phyloP scores from a whole-genome alignment of 257 asterid species.

The Primulina eburnea region DNA sequence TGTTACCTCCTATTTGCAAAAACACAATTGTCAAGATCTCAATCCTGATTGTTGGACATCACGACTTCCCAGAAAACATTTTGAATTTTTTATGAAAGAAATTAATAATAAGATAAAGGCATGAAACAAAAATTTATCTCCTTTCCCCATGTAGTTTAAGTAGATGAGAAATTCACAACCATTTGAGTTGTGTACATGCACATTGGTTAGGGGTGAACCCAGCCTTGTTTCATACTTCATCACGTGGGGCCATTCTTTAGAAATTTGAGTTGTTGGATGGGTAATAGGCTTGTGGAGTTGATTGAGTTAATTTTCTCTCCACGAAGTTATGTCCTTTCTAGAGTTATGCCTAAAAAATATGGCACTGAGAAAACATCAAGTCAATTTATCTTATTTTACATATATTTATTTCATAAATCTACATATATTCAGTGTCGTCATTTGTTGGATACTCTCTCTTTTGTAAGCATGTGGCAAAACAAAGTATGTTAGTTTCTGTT shows the following conservation, averaged over 20 bases:
- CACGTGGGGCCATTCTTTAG: background rate
- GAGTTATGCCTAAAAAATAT: conserved; percentile 13
- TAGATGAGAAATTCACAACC: background rate
- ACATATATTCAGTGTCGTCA: conserved; percentile 4
- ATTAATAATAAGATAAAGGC: too few species aligned
- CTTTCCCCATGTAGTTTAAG: background rate
- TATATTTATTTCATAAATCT: background rate
- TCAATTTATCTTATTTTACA: conserved; percentile 9
- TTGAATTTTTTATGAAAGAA: too few species aligned
- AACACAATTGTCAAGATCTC: background rate
- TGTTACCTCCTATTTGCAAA: background rate
- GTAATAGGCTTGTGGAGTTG: background rate
- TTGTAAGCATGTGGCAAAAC: conserved; percentile 16
- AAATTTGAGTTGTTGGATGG: background rate
- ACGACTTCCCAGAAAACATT: background rate
- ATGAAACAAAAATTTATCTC: background rate
- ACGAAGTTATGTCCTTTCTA: background rate
- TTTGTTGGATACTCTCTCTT: conserved; percentile 8
- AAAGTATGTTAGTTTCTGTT: conserved; percentile 11
- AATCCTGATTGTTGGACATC: background rate
- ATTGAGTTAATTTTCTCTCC: background rate
- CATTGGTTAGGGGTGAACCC: conserved; percentile 3
- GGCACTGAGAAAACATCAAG: conserved; percentile 10
- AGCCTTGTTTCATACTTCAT: background rate
- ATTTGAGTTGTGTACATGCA: conserved; percentile 5